These are phyloP conservation scores for Lagenidium sp. DNA, from an alignment of 352 stramenopile species.

Conservation along the genomic window DNA sequence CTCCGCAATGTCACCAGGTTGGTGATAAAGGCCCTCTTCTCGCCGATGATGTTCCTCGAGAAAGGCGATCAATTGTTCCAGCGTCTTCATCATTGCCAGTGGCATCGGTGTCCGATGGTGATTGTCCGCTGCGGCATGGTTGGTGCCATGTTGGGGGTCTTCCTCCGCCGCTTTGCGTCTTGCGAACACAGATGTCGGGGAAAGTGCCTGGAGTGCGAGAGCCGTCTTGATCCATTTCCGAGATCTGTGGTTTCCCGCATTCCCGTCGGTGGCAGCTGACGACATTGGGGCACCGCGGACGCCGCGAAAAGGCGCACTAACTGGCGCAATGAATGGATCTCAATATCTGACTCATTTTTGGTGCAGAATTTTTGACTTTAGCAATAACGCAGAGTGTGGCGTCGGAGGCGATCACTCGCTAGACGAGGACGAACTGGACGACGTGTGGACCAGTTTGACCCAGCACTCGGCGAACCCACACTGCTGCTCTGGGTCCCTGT, in stretches of 20 bases:
- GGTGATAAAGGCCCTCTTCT: slow-evolving; percentile 43
- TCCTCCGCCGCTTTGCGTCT: slow-evolving; percentile 2
- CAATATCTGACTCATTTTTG: neutral
- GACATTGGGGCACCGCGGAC: no score
- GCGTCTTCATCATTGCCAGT: slow-evolving; percentile 18
- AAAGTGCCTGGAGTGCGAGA: slow-evolving; percentile 9
- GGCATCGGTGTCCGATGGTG: slow-evolving; percentile 21
- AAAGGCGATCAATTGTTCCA: slow-evolving; percentile 33
- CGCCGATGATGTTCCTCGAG: slow-evolving; percentile 29
- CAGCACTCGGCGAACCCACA: slow-evolving; percentile 49
- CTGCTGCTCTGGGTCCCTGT: slow-evolving; percentile 25
- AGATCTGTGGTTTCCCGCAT: neutral
- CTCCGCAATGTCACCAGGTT: slow-evolving; percentile 17
- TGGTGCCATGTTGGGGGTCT: neutral
- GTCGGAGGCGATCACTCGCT: neutral
- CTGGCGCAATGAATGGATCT: no score
- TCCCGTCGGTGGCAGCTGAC: neutral
- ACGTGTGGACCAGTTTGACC: slow-evolving; percentile 10
- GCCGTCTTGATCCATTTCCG: neutral
- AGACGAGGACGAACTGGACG: no score
- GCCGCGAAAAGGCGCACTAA: no score
- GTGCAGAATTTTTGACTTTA: neutral
- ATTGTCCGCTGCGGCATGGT: neutral
- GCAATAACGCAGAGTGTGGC: neutral
- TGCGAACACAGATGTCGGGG: slow-evolving; percentile 6